Base-by-base conservation (phyloP, 371 early-diverging fungal genomes). In the Mortierella sp. region DNA sequence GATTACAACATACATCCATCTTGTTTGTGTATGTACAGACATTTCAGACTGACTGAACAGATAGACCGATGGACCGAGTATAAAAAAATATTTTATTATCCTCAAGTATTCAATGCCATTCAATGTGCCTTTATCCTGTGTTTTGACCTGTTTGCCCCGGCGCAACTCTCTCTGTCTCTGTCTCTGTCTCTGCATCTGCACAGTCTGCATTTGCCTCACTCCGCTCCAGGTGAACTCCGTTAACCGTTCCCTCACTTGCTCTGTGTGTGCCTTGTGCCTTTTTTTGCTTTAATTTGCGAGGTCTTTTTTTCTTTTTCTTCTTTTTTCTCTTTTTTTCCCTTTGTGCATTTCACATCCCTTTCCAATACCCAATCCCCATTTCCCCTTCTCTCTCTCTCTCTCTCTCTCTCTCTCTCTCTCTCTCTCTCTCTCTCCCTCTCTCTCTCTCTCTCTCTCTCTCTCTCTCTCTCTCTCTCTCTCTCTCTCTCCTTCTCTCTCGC, bases 291-390 rank as follows among this genome's bases (percentile, higher is more conserved):
- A 51, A 51, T 51, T 51, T 51, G 51, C 20, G 51, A n/a, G 51
- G 16, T 51, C 22, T 54, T n/a, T 37, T 22, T 40, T 37, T 45
- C 20, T 59, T 37, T 60, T 35, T 35, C 18, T 37, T 60, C n/a
- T 60, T 60, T 18, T 60, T 40, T 61, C n/a, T 51, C 24, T 37
- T 68, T 32, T 32, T 40, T 45, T 45, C 61, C 24, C 39, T 47
- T 59, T 57, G 55, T 71, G 60, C 60, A 60, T 35, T 37, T 35
- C 32, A 57, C 26, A 57, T 28, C 35, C 60, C 28, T 60, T 37
- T 10, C 60, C 60, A 58, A 22, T 16, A 18, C 54, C n/a, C 35
- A 11, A 59, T 40, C 51, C 49, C 39, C 24, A 8, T 28, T 37
- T 18, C 45, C 47, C n/a, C 14, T 30, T 32, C 58, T 55, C 35